Conservation (phyloP, 2,329 filamentous ascomycete species). For the Pseudopyricularia javanii region DNA sequence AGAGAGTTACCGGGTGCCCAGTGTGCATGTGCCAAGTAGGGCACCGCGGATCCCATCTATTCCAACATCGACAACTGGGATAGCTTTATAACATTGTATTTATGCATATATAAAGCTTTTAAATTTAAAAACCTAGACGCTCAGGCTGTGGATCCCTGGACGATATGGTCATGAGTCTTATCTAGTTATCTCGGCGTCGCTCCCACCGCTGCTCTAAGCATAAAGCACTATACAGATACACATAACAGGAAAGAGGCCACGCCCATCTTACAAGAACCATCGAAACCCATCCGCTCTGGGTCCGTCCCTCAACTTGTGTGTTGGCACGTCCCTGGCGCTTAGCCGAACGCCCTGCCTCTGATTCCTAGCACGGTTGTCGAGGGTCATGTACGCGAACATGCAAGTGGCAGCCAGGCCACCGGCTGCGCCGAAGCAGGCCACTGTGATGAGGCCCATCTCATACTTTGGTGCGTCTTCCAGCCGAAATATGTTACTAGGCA, state of each 20-base stretch:
- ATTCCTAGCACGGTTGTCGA: conserved; percentile 50
- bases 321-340: conserved; percentile 41
- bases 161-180: too few species aligned
- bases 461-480: conserved; percentile 9
- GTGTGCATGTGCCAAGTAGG: neutral
- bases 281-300: conserved; percentile 37
- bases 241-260: neutral
- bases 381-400: conserved; percentile 48
- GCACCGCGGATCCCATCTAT: neutral
- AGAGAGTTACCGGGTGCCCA: neutral
- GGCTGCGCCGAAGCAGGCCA: conserved; percentile 46
- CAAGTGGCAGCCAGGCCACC: conserved; percentile 40
- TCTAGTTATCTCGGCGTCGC: too few species aligned
- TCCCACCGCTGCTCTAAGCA: neutral
- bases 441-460: conserved; percentile 47
- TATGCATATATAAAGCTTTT: too few species aligned
- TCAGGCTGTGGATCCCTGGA: too few species aligned
- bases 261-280: conserved; percentile 33
- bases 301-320: conserved; percentile 38
- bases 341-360: conserved; percentile 37
- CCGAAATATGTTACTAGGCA: conserved; percentile 8
- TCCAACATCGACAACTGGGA: neutral
- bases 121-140: too few species aligned
- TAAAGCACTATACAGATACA: neutral
- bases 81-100: neutral